Evolutionary conservation across 768 basidiomycete species (phyloP).

Genomic region (Chalciporus sphaerocephalus): DNA sequence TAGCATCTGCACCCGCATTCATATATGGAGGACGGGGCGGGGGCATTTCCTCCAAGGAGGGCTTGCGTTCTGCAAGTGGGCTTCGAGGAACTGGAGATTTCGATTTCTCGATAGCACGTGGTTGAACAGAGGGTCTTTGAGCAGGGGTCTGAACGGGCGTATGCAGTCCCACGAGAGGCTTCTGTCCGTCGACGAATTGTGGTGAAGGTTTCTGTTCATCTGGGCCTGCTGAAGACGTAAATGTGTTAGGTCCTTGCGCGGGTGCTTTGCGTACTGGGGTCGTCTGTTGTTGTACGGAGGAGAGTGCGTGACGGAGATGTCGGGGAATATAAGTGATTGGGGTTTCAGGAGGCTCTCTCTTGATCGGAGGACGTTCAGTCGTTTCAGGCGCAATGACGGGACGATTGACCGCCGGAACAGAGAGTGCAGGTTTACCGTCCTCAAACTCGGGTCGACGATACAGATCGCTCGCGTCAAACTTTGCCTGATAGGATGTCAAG

Average conservation of each 20-base stretch:
- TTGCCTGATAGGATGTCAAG: conserved; percentile 40
- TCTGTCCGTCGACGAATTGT: background rate
- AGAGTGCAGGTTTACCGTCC: conserved; percentile 36
- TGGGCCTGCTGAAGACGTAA: background rate
- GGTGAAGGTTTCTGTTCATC: background rate
- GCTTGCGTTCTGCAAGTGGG: conserved; percentile 10
- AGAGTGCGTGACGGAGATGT: conserved; percentile 34
- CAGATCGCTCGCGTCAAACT: conserved; percentile 62
- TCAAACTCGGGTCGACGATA: conserved; percentile 70
- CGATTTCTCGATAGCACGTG: background rate
- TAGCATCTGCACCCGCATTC: background rate
- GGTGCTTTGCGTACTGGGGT: conserved; percentile 2
- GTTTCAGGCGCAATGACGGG: background rate
- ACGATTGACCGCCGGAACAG: background rate
- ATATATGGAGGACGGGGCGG: background rate
- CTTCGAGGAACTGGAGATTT: conserved; percentile 14
- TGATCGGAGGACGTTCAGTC: conserved; percentile 4
- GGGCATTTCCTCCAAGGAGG: conserved; percentile 6
- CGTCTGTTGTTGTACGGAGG: conserved; percentile 5
- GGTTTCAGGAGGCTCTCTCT: conserved; percentile 17
- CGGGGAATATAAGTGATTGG: conserved; percentile 37
- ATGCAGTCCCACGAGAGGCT: conserved; percentile 23
- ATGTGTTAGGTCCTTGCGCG: background rate
- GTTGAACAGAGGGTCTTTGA: conserved; percentile 6
- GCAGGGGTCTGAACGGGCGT: conserved; percentile 32